A percentile compares a stretch with the other conserved stretches of the same genome.
Evolutionary conservation across 2,329 filamentous ascomycete genomes (phyloP).

Genomic region (Lachnellula hyalina): DNA sequence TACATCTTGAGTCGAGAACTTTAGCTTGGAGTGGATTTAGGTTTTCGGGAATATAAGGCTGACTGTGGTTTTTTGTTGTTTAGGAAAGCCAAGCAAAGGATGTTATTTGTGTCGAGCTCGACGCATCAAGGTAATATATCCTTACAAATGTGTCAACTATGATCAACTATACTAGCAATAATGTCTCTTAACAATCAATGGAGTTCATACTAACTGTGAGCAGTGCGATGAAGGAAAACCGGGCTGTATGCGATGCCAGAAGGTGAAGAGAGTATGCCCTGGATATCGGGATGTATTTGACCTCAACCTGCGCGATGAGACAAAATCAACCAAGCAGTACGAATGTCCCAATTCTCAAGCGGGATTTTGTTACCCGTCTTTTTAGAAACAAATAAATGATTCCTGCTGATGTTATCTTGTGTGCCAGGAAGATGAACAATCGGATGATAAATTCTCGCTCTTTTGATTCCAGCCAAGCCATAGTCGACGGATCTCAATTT

Average conservation of each 20-base stretch:
- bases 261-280: slow-evolving; percentile 56
- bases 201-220: not conserved
- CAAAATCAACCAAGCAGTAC: slow-evolving; percentile 60
- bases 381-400: no score
- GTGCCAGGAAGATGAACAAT: not conserved
- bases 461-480: not conserved
- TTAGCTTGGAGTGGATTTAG: no score
- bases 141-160: not conserved
- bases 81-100: slow-evolving; percentile 33
- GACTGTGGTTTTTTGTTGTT: no score
- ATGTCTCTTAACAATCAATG: not conserved
- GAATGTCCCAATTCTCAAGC: slow-evolving; percentile 43
- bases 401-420: no score
- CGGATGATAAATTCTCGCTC: not conserved
- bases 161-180: not conserved
- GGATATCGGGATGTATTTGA: slow-evolving; percentile 57
- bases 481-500: not conserved
- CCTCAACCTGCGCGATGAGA: slow-evolving; percentile 62
- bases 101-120: slow-evolving; percentile 68
- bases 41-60: no score
- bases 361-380: no score
- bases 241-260: slow-evolving; percentile 58
- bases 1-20: slow-evolving; percentile 29
- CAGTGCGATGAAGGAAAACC: slow-evolving; percentile 64
- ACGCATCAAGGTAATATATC: slow-evolving; percentile 56